Base-by-base conservation (phyloP, 2,329 filamentous ascomycete genomes). In the Penicillium concentricum region DNA sequence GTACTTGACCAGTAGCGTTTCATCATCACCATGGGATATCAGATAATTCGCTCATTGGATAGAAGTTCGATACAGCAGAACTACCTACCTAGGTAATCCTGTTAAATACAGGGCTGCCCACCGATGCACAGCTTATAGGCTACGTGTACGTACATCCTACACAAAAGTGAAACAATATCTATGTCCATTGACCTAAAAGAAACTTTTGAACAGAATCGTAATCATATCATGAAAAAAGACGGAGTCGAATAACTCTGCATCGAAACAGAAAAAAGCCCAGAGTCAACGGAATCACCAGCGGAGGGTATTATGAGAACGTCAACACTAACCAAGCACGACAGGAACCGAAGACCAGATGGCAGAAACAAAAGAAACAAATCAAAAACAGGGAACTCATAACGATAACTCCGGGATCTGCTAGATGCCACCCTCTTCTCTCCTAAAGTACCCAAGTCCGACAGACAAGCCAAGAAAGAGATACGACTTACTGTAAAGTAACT, bases 181-280 rank as follows among this genome's bases (percentile, higher is more conserved):
- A 56, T 52, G 41, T 56, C 42, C 54, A 52, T 56, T 56, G 54
- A 52, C 41, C 26, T 42, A 26, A 45, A 15, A 49, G 43, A 56
- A 56, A 56, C 54, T 56, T 56, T 56, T 56, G 54, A 56, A 56
- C 48, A 56, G 41, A 52, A 46, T 56, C 54, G 54, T 56, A 52
- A 56, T 56, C 48, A 41, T 52, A 56, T 56, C 54, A 56, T 56
- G 42, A 56, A 34, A 37, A 26, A 56, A 18, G 15, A 34, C 34
- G 39, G 32, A 56, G 47, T 38, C 22, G 9, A 47, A 20, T 45
- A 51, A 44, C 47, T 56, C 53, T 56, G 46, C 52, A 55, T 51
- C 41, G 43, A 26, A 51, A 38, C 26, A 51, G 28, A 37, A 45
- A 45, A 48, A 34, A 39, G 54, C 48, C 54, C 48, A 51, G 18